Evolutionary conservation across 129 eudicot species (phyloP), one percentile per base, ranked within the genome.

Genomic region (Calendula officinalis): DNA sequence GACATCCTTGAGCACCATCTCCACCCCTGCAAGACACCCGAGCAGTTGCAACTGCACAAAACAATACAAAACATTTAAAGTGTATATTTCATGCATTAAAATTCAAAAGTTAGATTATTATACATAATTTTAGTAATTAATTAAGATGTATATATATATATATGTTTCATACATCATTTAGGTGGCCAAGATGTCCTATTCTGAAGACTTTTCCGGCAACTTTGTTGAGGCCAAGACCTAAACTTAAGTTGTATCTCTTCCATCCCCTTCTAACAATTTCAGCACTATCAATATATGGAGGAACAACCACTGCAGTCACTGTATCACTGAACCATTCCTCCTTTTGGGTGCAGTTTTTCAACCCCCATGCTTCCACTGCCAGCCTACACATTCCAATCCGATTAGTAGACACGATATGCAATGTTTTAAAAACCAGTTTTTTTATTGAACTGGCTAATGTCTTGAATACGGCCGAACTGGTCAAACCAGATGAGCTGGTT

Each of bases 101-200:
- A n/a, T n/a, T n/a, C n/a, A n/a, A n/a, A n/a, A n/a, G n/a, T n/a
- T n/a, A n/a, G n/a, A n/a, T n/a, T n/a, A n/a, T n/a, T n/a, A n/a
- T n/a, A n/a, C n/a, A n/a, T n/a, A n/a, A 22, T 22, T 22, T 22
- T 22, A 2, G 30, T 22, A 22, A 22, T 22, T 22, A 22, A 22
- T 22, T 22, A 22, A 22, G 30, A 22, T 1, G 30, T 22, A 22
- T 52, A 27, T 22, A 22, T 22, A 22, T 22, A 22, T 22, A 22
- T 22, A 22, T n/a, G n/a, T n/a, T n/a, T n/a, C 50, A 7, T 77
- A 88, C 99, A 82, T 92, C 99, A 62, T 92, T 92, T 22, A 94
- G 90, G 97, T 94, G n/a, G 97, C 95, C 14, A 89, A 89, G 97
- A 81, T 94, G 99, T 47, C 99, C 99, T 72, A 88, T 88, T 80